phyloP scores from a whole-genome alignment of 768 basidiomycete species.

The Mycena vitilis region DNA sequence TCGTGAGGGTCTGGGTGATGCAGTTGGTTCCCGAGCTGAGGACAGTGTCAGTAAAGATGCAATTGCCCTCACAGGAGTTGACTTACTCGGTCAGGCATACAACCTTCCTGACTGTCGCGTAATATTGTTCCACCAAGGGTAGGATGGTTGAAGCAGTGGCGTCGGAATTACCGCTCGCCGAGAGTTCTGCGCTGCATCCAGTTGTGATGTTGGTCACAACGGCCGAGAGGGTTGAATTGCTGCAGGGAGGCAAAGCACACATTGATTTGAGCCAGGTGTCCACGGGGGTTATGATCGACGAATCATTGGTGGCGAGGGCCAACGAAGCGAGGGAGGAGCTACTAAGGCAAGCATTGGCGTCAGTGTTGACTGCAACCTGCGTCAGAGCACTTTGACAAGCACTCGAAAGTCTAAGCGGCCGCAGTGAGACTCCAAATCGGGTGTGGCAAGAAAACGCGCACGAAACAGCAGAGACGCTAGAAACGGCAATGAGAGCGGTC shows the following conservation, averaged over 20 bases:
- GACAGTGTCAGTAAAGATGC: neutral
- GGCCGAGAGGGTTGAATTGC: conserved; percentile 59
- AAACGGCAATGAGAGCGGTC: conserved; percentile 26
- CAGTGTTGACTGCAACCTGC: conserved; percentile 19
- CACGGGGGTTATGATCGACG: conserved; percentile 54
- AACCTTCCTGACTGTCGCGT: conserved; percentile 67
- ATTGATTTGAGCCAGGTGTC: conserved; percentile 63
- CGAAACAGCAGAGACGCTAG: conserved; percentile 30
- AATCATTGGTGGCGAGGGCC: conserved; percentile 29
- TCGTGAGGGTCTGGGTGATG: conserved; percentile 65
- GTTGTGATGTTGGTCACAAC: conserved; percentile 51
- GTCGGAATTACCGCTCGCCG: conserved; percentile 42
- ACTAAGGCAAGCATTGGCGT: conserved; percentile 34
- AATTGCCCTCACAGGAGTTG: conserved; percentile 39
- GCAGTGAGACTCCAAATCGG: neutral
- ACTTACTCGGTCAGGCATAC: conserved; percentile 73
- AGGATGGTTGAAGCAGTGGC: conserved; percentile 43
- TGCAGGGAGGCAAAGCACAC: conserved; percentile 61
- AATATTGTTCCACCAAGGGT: conserved; percentile 59
- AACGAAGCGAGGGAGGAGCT: conserved; percentile 18
- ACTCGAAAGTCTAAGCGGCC: conserved; percentile 19
- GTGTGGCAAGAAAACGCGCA: conserved; percentile 4
- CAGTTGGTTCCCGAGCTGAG: conserved; percentile 59
- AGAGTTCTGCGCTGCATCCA: conserved; percentile 57
- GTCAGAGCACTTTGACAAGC: conserved; percentile 26